Evolutionary conservation across 768 basidiomycete genomes (phyloP).

Genomic region (Termitomyces sp.): DNA sequence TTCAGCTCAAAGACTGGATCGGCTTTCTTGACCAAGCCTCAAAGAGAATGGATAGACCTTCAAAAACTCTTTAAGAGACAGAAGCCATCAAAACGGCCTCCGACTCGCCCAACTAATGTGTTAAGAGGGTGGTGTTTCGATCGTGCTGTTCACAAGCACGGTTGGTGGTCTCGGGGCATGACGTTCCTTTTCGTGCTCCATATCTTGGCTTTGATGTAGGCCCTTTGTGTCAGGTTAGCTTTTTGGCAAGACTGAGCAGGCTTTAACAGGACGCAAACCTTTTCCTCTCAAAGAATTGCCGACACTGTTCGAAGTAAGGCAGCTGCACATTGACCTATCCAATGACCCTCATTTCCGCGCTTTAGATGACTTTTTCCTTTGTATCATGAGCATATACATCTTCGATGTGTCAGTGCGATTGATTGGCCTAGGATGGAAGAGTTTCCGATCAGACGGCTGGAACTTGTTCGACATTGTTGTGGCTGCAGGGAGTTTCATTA

Average conservation of each 20-base stretch:
- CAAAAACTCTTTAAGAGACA: constrained; percentile 87
- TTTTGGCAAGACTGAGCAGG: not conserved
- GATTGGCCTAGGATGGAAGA: constrained; percentile 79
- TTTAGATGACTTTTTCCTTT: constrained; percentile 78
- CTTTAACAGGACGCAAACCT: constrained; percentile 73
- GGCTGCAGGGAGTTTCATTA: constrained; percentile 77
- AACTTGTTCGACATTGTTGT: constrained; percentile 87
- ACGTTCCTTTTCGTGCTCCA: constrained; percentile 79
- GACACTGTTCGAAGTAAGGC: constrained; percentile 62
- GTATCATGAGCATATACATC: constrained; percentile 67
- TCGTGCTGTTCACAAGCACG: constrained; percentile 87
- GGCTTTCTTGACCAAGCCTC: constrained; percentile 82
- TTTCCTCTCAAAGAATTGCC: constrained; percentile 45
- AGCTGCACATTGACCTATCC: not conserved
- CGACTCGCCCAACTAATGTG: constrained; percentile 47
- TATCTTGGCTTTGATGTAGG: constrained; percentile 80
- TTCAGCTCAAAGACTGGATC: constrained; percentile 85
- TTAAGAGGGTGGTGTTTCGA: constrained; percentile 89
- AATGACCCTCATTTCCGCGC: constrained; percentile 6
- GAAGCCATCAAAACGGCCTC: constrained; percentile 81
- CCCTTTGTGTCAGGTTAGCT: constrained; percentile 5
- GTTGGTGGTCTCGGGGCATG: constrained; percentile 86
- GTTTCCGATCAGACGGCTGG: constrained; percentile 91
- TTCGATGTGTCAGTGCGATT: constrained; percentile 78
- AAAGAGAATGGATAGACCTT: constrained; percentile 93